Conservation (phyloP, 2,329 filamentous ascomycete species). For the Trichoderma hamatum region DNA sequence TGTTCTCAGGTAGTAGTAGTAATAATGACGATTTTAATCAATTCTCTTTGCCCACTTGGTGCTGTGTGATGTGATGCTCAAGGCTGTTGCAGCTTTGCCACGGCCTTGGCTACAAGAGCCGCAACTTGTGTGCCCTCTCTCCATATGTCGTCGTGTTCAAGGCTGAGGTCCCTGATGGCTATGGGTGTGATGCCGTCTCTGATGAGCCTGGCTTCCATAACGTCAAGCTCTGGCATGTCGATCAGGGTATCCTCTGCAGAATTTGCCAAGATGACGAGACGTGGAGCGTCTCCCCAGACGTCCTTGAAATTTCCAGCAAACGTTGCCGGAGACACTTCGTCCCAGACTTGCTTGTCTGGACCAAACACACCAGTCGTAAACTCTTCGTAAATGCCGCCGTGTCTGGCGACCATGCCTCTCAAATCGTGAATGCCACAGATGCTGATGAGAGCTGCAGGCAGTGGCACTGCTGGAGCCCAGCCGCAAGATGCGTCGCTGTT, state of each 20-base stretch:
- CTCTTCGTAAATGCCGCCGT: conserved; percentile 53
- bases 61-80: neutral
- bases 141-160: conserved; percentile 68
- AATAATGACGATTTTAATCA: conserved; percentile 8
- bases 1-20: neutral
- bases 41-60: neutral
- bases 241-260: conserved; percentile 54
- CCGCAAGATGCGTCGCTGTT: conserved; percentile 39
- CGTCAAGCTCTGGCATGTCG: conserved; percentile 61
- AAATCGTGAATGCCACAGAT: conserved; percentile 71
- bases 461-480: conserved; percentile 35
- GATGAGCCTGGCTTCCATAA: conserved; percentile 54
- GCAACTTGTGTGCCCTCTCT: conserved; percentile 60
- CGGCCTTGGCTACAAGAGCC: conserved; percentile 43
- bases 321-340: conserved; percentile 56
- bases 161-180: conserved; percentile 50
- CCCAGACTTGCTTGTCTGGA: conserved; percentile 53
- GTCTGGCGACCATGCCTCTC: conserved; percentile 52
- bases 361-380: conserved; percentile 67
- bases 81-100: conserved; percentile 8
- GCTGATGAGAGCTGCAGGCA: conserved; percentile 60
- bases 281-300: conserved; percentile 40
- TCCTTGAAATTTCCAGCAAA: conserved; percentile 47
- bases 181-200: conserved; percentile 42
- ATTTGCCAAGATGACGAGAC: conserved; percentile 47